phyloP scores from a whole-genome alignment of 139 green algal genomes.

The Asterochloris erici region DNA sequence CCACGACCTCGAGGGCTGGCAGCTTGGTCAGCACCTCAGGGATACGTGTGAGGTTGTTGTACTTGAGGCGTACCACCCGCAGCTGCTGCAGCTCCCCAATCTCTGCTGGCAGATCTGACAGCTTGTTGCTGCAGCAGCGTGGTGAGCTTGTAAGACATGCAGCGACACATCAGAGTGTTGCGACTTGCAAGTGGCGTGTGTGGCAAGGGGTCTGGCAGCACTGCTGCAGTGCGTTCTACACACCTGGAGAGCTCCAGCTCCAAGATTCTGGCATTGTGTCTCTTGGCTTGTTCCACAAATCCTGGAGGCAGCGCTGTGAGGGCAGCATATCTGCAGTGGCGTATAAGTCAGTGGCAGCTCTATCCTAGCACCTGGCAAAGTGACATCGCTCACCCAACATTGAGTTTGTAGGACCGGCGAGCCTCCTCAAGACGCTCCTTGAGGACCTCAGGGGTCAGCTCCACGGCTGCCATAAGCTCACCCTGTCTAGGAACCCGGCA shows the following conservation, averaged over 20 bases:
- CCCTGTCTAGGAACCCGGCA: too few relatives aligned
- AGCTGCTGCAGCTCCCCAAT: slow-evolving; percentile 65
- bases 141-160: background rate
- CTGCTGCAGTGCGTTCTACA: background rate
- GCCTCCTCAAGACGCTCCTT: slow-evolving; percentile 61
- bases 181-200: too few relatives aligned
- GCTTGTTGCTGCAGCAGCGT: slow-evolving; percentile 56
- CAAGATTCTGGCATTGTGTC: slow-evolving; percentile 59
- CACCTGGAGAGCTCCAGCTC: slow-evolving; percentile 76
- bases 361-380: background rate
- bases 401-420: slow-evolving; percentile 62
- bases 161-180: background rate
- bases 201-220: background rate
- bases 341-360: background rate
- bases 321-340: slow-evolving; percentile 50
- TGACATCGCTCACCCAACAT: slow-evolving; percentile 46
- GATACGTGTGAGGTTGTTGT: slow-evolving; percentile 71
- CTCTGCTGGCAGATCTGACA: slow-evolving; percentile 70
- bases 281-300: slow-evolving; percentile 56
- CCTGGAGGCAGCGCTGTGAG: slow-evolving; percentile 44
- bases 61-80: slow-evolving; percentile 70
- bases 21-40: slow-evolving; percentile 34
- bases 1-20: slow-evolving; percentile 27
- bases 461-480: slow-evolving; percentile 3
- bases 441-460: slow-evolving; percentile 36